Base-by-base conservation (phyloP, 2,329 filamentous ascomycete genomes). In the Aspergillus hortae region DNA sequence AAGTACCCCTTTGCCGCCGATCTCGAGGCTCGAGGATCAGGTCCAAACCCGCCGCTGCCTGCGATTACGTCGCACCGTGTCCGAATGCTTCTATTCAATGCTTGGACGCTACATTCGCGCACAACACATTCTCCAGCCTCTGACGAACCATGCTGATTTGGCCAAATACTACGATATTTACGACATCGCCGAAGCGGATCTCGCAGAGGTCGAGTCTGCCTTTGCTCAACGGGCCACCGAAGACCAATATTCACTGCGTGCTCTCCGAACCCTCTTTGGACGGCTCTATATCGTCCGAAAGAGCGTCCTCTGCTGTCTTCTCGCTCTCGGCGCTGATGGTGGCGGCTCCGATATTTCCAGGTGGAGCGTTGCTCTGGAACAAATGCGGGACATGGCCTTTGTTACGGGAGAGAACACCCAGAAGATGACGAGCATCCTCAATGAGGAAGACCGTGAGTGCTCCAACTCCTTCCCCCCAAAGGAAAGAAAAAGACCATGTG, bases 151-250 rank as follows among this genome's bases (percentile, higher is more conserved):
- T 63, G 82, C 88, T 45, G 89, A 96, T 64, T 75, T 99, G 41
- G 90, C 95, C 61, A 94, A 91, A 71, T 95, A 96, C 67, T 89
- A 94, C 63, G 92, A 97, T 65, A 88, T 92, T 54, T 92, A 92
- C 66, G 89, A 92, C 59, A 84, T 92, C 54, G 88, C 83, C 55
- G 81, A 86, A 52, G 81, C 85, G 51, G 88, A 92, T 67, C 82
- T 90, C 33, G 80, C 82, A 17, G 87, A 90, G 61, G 83, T 86
- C n/a, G 79, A 85, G 58, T 74, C 80, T 41, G 83, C 84, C 1
- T 85, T 87, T 52, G 79, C 80, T 4, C 80, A 84, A 41, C 73
- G 77, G n/a, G 82, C 88, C 44, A 82, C 87, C 53, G 89, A 95
- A 45, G 89, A 95, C 56, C 71, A 80, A 19, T 87, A 91, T 62